Conservation (phyloP, 345 rosid species). For the Trapa incisa region DNA sequence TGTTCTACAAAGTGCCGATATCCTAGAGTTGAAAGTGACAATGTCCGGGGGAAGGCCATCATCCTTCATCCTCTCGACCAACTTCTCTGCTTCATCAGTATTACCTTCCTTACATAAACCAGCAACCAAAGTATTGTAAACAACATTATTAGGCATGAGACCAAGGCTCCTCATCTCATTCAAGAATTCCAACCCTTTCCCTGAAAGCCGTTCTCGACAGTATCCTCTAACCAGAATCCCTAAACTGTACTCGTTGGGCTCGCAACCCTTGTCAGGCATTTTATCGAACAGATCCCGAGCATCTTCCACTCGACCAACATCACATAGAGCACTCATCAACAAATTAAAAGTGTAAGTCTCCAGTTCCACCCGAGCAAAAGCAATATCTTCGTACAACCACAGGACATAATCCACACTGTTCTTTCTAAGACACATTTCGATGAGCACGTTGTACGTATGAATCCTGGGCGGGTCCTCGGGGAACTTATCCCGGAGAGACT, state of each 20-base stretch:
- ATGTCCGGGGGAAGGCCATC: constrained; percentile 68
- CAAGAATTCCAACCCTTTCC: constrained; percentile 52
- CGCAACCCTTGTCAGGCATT: constrained; percentile 69
- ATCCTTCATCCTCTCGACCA: constrained; percentile 70
- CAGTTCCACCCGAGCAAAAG: constrained; percentile 43
- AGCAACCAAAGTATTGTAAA: constrained; percentile 70
- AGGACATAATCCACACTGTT: constrained; percentile 35
- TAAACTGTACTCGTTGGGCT: constrained; percentile 71
- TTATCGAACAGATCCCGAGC: constrained; percentile 71
- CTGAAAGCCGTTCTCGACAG: constrained; percentile 49
- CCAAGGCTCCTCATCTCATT: constrained; percentile 37
- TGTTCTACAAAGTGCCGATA: constrained; percentile 62
- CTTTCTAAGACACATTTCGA: constrained; percentile 36
- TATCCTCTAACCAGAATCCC: constrained; percentile 82
- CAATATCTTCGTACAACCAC: constrained; percentile 77
- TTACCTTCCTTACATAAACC: constrained; percentile 73
- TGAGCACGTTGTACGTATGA: constrained; percentile 46
- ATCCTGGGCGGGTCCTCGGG: constrained; percentile 37
- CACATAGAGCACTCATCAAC: constrained; percentile 52
- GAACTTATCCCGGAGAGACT: constrained; percentile 35
- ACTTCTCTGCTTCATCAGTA: constrained; percentile 60
- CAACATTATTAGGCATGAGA: constrained; percentile 47
- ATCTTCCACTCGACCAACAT: constrained; percentile 49
- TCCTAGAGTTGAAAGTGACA: constrained; percentile 76
- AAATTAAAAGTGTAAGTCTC: constrained; percentile 73